Conservation (phyloP, 305 asterid species). For the Fraxinus greggii region DNA sequence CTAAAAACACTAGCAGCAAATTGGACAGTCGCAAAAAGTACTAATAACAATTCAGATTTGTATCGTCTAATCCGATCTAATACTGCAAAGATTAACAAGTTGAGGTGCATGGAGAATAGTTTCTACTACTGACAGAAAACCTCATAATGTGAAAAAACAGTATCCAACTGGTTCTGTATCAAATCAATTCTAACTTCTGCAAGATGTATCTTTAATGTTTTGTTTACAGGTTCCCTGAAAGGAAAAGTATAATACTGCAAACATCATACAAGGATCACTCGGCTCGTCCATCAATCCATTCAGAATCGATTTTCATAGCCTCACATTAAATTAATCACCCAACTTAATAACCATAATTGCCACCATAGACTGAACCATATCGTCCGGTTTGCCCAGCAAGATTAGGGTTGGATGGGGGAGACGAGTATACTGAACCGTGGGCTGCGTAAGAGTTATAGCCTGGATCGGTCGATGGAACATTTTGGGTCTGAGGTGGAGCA, state of each 20-base stretch:
- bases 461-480: conserved; percentile 59
- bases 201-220: conserved; percentile 5
- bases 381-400: conserved; percentile 65
- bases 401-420: conserved; percentile 58
- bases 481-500: conserved; percentile 48
- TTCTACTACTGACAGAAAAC: conserved; percentile 3
- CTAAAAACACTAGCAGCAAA: not conserved
- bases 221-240: conserved; percentile 17
- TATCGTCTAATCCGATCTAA: not conserved
- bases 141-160: not conserved
- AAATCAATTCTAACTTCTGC: not conserved
- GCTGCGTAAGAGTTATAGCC: conserved; percentile 58
- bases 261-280: conserved; percentile 21
- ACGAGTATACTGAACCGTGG: conserved; percentile 48
- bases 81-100: not conserved
- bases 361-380: conserved; percentile 68
- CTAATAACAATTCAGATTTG: not conserved
- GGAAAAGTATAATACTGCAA: conserved; percentile 21
- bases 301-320: not conserved
- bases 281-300: conserved; percentile 11
- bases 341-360: conserved; percentile 72
- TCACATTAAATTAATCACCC: not conserved
- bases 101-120: conserved; percentile 6
- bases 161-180: not conserved
- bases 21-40: not conserved